phyloP scores from a whole-genome alignment of 441 rosid species.

The Flueggea neowawraea region DNA sequence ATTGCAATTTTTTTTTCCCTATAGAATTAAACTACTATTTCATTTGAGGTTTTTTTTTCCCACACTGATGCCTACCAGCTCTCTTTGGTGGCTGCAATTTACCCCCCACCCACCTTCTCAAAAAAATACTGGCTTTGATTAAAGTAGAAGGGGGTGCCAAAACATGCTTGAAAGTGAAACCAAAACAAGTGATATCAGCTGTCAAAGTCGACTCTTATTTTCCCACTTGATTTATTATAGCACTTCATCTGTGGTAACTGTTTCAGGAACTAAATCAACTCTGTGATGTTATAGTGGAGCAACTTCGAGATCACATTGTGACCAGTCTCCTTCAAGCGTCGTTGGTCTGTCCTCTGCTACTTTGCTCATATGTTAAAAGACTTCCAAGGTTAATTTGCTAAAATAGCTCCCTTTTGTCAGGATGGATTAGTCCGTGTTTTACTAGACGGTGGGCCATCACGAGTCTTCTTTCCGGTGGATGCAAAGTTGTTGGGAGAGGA shows the following conservation, averaged over 20 bases:
- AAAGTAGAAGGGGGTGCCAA: too few relatives aligned
- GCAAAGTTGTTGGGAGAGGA: conserved; percentile 86
- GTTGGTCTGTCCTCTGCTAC: conserved; percentile 45
- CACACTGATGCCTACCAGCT: too few relatives aligned
- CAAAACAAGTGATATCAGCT: too few relatives aligned
- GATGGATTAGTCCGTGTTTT: conserved; percentile 87
- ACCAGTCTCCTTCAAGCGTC: conserved; percentile 98
- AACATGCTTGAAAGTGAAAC: too few relatives aligned
- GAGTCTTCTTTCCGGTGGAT: conserved; percentile 68
- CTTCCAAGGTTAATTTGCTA: conserved; percentile 21
- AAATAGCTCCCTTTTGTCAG: conserved; percentile 34
- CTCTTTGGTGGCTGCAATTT: too few relatives aligned
- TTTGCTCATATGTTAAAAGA: conserved; percentile 1
- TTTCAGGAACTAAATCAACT: conserved; percentile 87
- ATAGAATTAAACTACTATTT: too few relatives aligned
- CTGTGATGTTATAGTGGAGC: conserved; percentile 78
- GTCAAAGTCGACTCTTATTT: too few relatives aligned
- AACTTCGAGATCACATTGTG: conserved; percentile 89
- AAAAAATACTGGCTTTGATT: too few relatives aligned
- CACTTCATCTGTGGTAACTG: not conserved
- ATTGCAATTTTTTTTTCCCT: too few relatives aligned
- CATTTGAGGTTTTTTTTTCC: too few relatives aligned
- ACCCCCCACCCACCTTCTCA: too few relatives aligned
- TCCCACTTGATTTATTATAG: not conserved
- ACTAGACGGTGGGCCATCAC: conserved; percentile 81